A percentile compares a stretch with the other conserved stretches of the same genome.
phyloP scores from a whole-genome alignment of 2,329 filamentous ascomycete species.

The Oidium heveae region DNA sequence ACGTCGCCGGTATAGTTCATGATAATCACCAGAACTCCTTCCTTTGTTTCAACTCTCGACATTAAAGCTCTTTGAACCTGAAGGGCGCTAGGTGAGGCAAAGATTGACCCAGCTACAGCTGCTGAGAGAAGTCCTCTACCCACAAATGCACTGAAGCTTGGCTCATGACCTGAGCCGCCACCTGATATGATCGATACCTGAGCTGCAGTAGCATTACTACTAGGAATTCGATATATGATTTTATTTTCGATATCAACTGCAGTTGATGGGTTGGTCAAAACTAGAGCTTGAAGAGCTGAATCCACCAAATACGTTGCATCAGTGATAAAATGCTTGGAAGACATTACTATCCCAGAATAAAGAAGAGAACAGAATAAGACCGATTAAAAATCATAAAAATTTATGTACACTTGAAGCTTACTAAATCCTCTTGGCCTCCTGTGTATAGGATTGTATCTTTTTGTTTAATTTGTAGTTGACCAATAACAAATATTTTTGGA shows the following conservation, averaged over 20 bases:
- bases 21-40: constrained; percentile 67
- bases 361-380: neutral
- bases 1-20: constrained; percentile 91
- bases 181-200: constrained; percentile 70
- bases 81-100: constrained; percentile 57
- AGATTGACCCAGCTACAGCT: constrained; percentile 68
- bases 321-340: constrained; percentile 69
- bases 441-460: too few relatives aligned
- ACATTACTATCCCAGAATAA: constrained; percentile 15
- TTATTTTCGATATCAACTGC: constrained; percentile 60
- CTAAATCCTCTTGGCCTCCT: too few relatives aligned
- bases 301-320: constrained; percentile 58
- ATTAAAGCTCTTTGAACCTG: constrained; percentile 59
- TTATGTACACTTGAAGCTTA: too few relatives aligned
- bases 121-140: constrained; percentile 58
- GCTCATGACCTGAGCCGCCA: constrained; percentile 76
- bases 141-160: constrained; percentile 66
- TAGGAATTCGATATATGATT: constrained; percentile 50
- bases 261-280: constrained; percentile 61
- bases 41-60: constrained; percentile 40
- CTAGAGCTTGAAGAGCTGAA: constrained; percentile 50
- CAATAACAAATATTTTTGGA: too few relatives aligned
- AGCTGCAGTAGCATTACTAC: constrained; percentile 14
- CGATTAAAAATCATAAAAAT: too few relatives aligned
- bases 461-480: too few relatives aligned